Conservation (phyloP, 345 rosid genomes). For the Hypericum androsaemum region DNA sequence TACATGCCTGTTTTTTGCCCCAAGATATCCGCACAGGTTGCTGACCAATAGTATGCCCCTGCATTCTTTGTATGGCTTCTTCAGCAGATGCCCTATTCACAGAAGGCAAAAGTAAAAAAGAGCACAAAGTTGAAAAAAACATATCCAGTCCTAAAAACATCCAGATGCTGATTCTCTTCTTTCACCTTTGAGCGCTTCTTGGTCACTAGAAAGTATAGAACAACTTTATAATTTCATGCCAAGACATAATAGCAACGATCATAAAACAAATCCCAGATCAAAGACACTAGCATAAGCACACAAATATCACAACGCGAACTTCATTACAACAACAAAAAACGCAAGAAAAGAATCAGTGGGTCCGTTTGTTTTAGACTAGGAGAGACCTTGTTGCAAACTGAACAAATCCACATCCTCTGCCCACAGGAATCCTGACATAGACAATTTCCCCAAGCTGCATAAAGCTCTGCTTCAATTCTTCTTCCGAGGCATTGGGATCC, state of each 20-base stretch:
- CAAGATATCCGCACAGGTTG: slow-evolving; percentile 69
- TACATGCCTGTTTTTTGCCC: slow-evolving; percentile 40
- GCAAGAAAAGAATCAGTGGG: slow-evolving; percentile 9
- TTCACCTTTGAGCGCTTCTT: too few species aligned
- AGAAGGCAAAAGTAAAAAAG: background rate
- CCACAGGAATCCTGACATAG: slow-evolving; percentile 72
- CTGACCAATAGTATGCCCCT: slow-evolving; percentile 87
- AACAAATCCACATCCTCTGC: slow-evolving; percentile 85
- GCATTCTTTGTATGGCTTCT: slow-evolving; percentile 84
- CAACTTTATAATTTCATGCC: too few species aligned
- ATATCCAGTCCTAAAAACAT: too few species aligned
- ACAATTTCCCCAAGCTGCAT: slow-evolving; percentile 62
- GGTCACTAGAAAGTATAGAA: too few species aligned
- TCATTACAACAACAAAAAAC: background rate
- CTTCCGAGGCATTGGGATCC: slow-evolving; percentile 80
- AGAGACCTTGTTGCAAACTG: slow-evolving; percentile 57
- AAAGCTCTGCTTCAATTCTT: slow-evolving; percentile 69
- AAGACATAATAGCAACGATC: too few species aligned
- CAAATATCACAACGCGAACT: background rate
- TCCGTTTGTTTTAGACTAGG: background rate
- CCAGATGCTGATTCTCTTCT: too few species aligned
- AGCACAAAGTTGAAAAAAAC: too few species aligned
- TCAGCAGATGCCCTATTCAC: slow-evolving; percentile 65
- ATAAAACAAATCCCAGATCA: too few species aligned
- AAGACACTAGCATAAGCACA: too few species aligned